These are phyloP conservation scores for Mucor saturninus DNA, from an alignment of 371 early-diverging fungal species.

Conservation along the genomic window DNA sequence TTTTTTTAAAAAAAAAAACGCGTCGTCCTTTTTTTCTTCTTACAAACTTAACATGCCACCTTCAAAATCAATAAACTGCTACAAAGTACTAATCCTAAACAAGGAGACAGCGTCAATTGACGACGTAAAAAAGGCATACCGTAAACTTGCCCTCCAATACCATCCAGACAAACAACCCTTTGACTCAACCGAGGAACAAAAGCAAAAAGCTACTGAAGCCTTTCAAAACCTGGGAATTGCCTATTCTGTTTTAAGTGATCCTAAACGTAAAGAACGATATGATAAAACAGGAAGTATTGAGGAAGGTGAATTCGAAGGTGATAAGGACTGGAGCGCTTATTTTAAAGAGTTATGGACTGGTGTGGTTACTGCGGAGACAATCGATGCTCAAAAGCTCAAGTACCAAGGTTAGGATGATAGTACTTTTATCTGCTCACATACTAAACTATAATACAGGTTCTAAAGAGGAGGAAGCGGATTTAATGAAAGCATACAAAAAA, in stretches of 20 bases:
- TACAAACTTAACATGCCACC: background rate
- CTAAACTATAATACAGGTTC: constrained; percentile 57
- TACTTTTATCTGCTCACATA: background rate
- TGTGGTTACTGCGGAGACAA: constrained; percentile 75
- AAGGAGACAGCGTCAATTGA: constrained; percentile 57
- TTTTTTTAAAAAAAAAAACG: background rate
- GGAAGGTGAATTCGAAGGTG: constrained; percentile 40
- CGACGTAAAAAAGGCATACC: constrained; percentile 87
- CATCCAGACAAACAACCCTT: constrained; percentile 85
- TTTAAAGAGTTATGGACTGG: constrained; percentile 85
- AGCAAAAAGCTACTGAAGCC: constrained; percentile 71
- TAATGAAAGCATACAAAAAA: constrained; percentile 70
- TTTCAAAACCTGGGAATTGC: constrained; percentile 87
- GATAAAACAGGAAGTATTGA: constrained; percentile 67
- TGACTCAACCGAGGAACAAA: constrained; percentile 64
- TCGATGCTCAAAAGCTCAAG: constrained; percentile 67
- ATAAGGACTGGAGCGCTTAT: constrained; percentile 81
- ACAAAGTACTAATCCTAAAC: constrained; percentile 73
- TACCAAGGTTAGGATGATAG: constrained; percentile 63
- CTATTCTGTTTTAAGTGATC: constrained; percentile 85
- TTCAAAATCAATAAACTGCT: constrained; percentile 32
- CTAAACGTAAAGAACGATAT: constrained; percentile 73
- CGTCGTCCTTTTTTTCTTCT: background rate
- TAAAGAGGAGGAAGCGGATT: constrained; percentile 82
- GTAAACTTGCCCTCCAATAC: constrained; percentile 75